Percentiles rank a stretch among this genome's conserved stretches.
Evolutionary conservation across 805 yeast genomes (phyloP).

Genomic region (Yarrowia porcina): DNA sequence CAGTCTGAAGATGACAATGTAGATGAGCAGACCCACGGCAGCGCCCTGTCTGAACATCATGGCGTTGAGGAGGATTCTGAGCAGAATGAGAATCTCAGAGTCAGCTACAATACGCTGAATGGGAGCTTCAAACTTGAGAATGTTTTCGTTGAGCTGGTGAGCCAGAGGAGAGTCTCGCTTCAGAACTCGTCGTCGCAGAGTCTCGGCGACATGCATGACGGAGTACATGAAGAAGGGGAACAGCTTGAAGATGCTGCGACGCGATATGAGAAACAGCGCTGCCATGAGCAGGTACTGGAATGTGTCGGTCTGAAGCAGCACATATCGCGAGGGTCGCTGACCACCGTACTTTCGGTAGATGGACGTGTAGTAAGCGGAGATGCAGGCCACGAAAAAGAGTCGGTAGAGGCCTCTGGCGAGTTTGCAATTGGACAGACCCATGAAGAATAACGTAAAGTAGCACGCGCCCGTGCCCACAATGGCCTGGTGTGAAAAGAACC

Average conservation of each 20-base stretch:
- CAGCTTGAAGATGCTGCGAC: conserved; percentile 6
- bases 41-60: conserved; percentile 60
- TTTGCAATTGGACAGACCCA: conserved; percentile 2
- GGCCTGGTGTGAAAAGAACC: conserved; percentile 23
- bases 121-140: conserved; percentile 49
- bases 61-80: conserved; percentile 47
- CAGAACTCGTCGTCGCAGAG: conserved; percentile 6
- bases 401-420: conserved; percentile 42
- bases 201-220: conserved; percentile 22
- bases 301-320: conserved; percentile 18
- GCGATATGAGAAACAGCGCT: neutral
- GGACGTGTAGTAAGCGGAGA: conserved; percentile 19
- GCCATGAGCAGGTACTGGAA: conserved; percentile 23
- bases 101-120: conserved; percentile 53
- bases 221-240: conserved; percentile 24
- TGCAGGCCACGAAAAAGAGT: conserved; percentile 52
- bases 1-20: conserved; percentile 60
- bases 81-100: conserved; percentile 47
- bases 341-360: conserved; percentile 23
- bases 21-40: conserved; percentile 50
- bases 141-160: conserved; percentile 41
- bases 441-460: neutral
- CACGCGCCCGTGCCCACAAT: neutral
- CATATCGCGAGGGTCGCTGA: conserved; percentile 17
- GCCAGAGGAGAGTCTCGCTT: conserved; percentile 29